phyloP scores from a whole-genome alignment of 768 basidiomycete genomes.

The Amanita rubescens region DNA sequence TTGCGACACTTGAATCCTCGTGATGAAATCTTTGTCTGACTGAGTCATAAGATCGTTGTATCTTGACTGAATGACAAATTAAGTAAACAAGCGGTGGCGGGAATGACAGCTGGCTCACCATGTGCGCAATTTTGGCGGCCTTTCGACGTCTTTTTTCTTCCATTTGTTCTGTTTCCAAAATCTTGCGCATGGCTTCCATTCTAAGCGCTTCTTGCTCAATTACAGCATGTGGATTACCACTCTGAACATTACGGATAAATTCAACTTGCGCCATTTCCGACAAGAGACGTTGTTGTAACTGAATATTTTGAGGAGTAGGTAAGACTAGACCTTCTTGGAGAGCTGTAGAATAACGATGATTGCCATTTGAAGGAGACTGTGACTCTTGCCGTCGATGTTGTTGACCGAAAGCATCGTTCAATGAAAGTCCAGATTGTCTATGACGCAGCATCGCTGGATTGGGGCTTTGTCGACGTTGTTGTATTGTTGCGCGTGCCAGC shows the following conservation, averaged over 20 bases:
- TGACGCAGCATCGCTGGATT: conserved; percentile 15
- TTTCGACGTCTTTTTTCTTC: conserved; percentile 78
- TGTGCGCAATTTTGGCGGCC: conserved; percentile 81
- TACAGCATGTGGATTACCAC: conserved; percentile 32
- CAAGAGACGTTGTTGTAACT: conserved; percentile 70
- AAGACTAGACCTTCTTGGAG: conserved; percentile 49
- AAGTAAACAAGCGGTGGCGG: not conserved
- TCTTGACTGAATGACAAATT: conserved; percentile 49
- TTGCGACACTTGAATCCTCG: conserved; percentile 97
- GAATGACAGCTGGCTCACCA: conserved; percentile 41
- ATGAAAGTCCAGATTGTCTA: conserved; percentile 31
- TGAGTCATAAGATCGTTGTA: conserved; percentile 96
- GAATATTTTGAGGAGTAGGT: conserved; percentile 50
- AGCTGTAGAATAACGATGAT: conserved; percentile 26
- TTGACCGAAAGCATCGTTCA: conserved; percentile 43
- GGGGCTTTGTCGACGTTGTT: conserved; percentile 22
- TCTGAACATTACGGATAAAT: conserved; percentile 57
- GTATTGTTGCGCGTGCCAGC: conserved; percentile 40
- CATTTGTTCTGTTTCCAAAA: conserved; percentile 84
- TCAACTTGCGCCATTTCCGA: conserved; percentile 70
- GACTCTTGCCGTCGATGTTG: conserved; percentile 43
- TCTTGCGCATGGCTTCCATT: conserved; percentile 79
- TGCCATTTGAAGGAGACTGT: conserved; percentile 31
- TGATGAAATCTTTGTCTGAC: conserved; percentile 99
- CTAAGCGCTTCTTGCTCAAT: conserved; percentile 65